Conservation (phyloP, 192 early-diverging fungal species). For the Coemansia sp. region DNA sequence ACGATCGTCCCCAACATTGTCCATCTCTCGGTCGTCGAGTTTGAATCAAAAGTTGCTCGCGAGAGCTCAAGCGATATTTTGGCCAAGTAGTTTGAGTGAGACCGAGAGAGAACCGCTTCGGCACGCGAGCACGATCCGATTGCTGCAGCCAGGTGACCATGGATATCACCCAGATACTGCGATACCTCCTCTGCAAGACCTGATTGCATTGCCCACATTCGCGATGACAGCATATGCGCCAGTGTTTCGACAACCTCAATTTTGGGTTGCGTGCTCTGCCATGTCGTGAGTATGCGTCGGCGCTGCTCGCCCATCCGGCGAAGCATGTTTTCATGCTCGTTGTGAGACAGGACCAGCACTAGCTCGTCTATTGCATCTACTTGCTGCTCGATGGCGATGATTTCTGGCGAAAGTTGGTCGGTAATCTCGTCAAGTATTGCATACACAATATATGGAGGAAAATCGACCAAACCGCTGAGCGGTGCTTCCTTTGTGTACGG, state of each 20-base stretch:
- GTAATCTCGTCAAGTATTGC: conserved; percentile 91
- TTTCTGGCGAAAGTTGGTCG: conserved; percentile 80
- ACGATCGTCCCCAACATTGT: conserved; percentile 51
- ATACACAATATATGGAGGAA: conserved; percentile 90
- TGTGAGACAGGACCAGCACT: conserved; percentile 85
- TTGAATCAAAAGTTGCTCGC: conserved; percentile 39
- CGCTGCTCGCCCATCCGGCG: conserved; percentile 71
- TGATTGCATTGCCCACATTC: background rate
- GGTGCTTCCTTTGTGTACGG: conserved; percentile 7
- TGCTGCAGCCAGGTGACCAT: conserved; percentile 35
- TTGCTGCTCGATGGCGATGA: conserved; percentile 83
- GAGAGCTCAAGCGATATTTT: conserved; percentile 73
- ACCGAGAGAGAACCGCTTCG: conserved; percentile 64
- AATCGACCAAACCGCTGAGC: conserved; percentile 26
- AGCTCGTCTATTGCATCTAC: conserved; percentile 95
- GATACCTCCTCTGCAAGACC: conserved; percentile 33
- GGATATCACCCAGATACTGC: conserved; percentile 51
- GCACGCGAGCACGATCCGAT: conserved; percentile 40
- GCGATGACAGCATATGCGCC: conserved; percentile 45
- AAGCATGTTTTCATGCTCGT: conserved; percentile 75
- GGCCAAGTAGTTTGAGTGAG: conserved; percentile 73
- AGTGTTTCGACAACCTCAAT: conserved; percentile 66
- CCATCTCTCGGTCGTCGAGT: conserved; percentile 47
- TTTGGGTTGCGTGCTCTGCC: conserved; percentile 67
- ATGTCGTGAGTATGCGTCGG: conserved; percentile 64